Base-by-base conservation (phyloP, 2,329 filamentous ascomycete genomes). In the Penicillium concentricum region DNA sequence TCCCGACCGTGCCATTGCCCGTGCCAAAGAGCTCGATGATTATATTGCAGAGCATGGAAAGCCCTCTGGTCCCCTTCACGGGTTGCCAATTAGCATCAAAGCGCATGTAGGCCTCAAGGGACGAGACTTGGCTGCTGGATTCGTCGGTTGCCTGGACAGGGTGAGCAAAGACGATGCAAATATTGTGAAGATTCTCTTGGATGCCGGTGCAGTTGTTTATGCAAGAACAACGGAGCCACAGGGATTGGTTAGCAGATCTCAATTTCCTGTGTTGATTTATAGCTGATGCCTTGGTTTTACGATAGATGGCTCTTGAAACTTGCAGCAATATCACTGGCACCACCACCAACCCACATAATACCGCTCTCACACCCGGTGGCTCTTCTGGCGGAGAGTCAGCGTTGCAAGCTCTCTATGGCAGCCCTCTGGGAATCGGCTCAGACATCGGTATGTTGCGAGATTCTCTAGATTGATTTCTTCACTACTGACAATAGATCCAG, bases 61-160 rank as follows among this genome's bases (percentile, higher is more conserved):
- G 57, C 71, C 79, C 0, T 65, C 80, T 1, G 84, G 84, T 0
- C 82, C 84, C 2, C 69, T 83, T 0, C 80, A 82, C 57, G 81
- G 80, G 20, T 68, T 86, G 2, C 84, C 83, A 0, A 82, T 81
- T 39, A 79, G 76, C 51, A 72, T 79, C 24, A 81, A 72, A 50
- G 69, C 63, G 39, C 66, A 69, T 51, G 46, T 68, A 32, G 59
- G 57, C 2, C 62, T 72, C 48, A 64, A 68, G 58, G 68, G 57
- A 28, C 49, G 67, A 22, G 63, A 62, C 16, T 35, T 60, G 6
- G 69, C 66, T 46, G 61, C 61, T 13, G 69, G 67, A 2, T 72
- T 67, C 38, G 63, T 73, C 12, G 61, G 58, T 30, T 69, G 66
- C 64, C 59, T 65, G 42, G 63, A 68, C 26, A 55, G 58, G n/a